Evolutionary conservation across 2,329 filamentous ascomycete species (phyloP).

Genomic region (Aspergillus versicolor): DNA sequence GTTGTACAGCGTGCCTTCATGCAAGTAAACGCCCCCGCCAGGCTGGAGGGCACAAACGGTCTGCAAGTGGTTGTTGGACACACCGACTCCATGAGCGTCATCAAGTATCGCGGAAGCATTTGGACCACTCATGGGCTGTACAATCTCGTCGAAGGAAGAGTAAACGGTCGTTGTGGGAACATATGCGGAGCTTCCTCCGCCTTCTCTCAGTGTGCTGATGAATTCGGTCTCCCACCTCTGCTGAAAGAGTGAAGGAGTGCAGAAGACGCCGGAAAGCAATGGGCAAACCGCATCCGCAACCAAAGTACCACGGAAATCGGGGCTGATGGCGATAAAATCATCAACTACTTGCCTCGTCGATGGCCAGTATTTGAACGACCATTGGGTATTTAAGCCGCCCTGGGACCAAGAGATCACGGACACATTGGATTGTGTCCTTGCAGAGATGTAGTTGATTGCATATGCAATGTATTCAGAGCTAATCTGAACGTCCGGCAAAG

Average conservation of each 20-base stretch:
- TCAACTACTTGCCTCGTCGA: constrained; percentile 46
- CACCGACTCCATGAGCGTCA: constrained; percentile 46
- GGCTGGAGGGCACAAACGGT: constrained; percentile 36
- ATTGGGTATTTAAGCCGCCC: constrained; percentile 55
- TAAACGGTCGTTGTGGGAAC: constrained; percentile 45
- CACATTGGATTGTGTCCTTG: constrained; percentile 41
- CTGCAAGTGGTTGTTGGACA: constrained; percentile 54
- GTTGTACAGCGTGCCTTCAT: constrained; percentile 53
- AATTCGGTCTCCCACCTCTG: constrained; percentile 25
- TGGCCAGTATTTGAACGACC: constrained; percentile 60
- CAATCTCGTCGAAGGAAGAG: constrained; percentile 52
- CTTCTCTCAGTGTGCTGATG: constrained; percentile 36
- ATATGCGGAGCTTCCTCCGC: constrained; percentile 53
- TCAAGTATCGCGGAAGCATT: constrained; percentile 36
- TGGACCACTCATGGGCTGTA: constrained; percentile 50
- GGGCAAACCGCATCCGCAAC: background rate
- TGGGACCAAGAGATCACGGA: constrained; percentile 57
- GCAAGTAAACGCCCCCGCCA: constrained; percentile 49
- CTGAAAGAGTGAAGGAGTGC: constrained; percentile 47
- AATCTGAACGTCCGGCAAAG: constrained; percentile 50
- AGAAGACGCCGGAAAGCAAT: constrained; percentile 35
- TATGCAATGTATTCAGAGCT: constrained; percentile 59
- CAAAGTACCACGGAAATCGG: constrained; percentile 35
- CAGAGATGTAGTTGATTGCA: constrained; percentile 57
- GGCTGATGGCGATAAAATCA: constrained; percentile 54